Evolutionary conservation across 148 eudicot species (phyloP).

Genomic region (Rhododendron griersonianum): DNA sequence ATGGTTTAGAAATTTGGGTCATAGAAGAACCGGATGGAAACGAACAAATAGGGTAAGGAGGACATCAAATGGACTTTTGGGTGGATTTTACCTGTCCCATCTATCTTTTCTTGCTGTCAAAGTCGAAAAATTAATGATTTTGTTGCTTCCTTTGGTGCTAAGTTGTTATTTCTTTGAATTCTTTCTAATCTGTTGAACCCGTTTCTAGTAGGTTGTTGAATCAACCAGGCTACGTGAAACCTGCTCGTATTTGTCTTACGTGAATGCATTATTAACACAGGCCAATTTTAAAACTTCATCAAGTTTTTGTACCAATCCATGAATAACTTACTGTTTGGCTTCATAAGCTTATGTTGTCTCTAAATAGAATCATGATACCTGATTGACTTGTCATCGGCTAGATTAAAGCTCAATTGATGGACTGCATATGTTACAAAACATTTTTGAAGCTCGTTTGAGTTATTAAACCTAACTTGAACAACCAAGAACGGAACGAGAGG

Average conservation of each 20-base stretch:
- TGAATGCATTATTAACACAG: background rate
- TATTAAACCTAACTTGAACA: background rate
- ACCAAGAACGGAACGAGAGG: background rate
- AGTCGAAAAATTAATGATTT: conserved; percentile 5
- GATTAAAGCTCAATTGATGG: background rate
- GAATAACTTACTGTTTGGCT: background rate
- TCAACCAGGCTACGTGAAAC: background rate
- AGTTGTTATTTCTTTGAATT: background rate
- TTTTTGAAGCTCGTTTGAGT: background rate
- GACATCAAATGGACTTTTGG: background rate
- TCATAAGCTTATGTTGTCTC: background rate
- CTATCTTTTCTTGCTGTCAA: conserved; percentile 15
- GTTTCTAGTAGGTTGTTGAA: background rate
- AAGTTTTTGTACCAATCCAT: background rate
- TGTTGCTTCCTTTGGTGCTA: conserved; percentile 4
- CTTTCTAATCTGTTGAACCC: background rate
- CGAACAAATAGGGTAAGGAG: background rate
- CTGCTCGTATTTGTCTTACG: background rate
- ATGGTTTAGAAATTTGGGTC: conserved; percentile 5
- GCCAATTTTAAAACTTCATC: background rate
- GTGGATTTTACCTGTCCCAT: conserved; percentile 11
- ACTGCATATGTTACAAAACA: background rate
- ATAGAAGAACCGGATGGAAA: background rate
- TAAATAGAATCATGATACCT: background rate
- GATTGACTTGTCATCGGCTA: background rate